Base-by-base conservation (phyloP, 106 monocot genomes). In the Acorus calamus region DNA sequence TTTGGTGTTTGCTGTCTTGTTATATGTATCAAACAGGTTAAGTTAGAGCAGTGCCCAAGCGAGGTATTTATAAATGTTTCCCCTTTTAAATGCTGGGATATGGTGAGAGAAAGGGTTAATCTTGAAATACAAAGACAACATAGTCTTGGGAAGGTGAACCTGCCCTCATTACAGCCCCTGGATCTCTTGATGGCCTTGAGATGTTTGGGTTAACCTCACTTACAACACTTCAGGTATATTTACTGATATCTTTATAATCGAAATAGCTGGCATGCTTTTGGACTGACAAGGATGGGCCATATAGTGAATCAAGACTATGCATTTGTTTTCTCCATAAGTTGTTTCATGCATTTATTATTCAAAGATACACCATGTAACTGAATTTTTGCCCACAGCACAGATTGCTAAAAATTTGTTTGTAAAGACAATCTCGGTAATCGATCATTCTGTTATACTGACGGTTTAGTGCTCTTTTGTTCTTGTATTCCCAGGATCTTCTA, bases 191-290 rank as follows among this genome's bases (percentile, higher is more conserved):
- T 76, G 94, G 94, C 55, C 82, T 87, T 64, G 84, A 87, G 60
- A 90, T 96, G 94, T 87, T 90, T 82, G 94, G 94, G 8, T 83
- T 96, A 53, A 76, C 73, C 59, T 87, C 84, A 54, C 90, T 84
- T 9, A 12, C 77, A 42, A 87, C 83, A 10, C 71, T 80, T 48
- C 74, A 87, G 94, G 94, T 94, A 76, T 55, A 42, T 14, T 14
- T 46, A 53, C 61, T 10, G 3, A 10, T 50, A n/a, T 50, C 13
- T 52, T 9, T 28, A 28, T 28, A 28, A 28, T 28, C 28, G 28
- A 28, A 28, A 1, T 28, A 28, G 28, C 28, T 28, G 28, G 28
- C 28, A 28, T 28, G 28, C 28, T 28, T 28, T 28, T 28, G 28
- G 28, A 28, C 28, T 28, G 28, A 28, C 28, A 28, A 28, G 28